A percentile compares a stretch with the other conserved stretches of the same genome.
Evolutionary conservation across 768 basidiomycete species (phyloP).

Genomic region (Lactifluus echinatus): DNA sequence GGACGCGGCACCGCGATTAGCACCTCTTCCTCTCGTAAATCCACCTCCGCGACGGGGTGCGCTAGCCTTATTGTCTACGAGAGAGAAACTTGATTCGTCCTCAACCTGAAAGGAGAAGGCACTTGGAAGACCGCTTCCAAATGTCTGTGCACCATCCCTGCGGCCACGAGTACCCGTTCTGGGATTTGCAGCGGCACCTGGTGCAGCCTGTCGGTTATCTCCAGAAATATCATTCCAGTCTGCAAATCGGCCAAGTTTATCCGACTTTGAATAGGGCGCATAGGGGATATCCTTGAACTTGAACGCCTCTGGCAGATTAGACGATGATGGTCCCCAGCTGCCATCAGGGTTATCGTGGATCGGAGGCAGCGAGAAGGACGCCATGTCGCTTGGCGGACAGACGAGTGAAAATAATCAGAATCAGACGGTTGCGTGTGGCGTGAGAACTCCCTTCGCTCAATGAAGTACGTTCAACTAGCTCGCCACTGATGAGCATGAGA

Average conservation of each 20-base stretch:
- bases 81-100: conserved; percentile 93
- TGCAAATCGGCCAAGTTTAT: conserved; percentile 95
- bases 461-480: conserved; percentile 72
- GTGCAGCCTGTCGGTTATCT: conserved; percentile 50
- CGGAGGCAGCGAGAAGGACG: conserved; percentile 77
- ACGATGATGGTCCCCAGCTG: conserved; percentile 83
- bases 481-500: too few species aligned
- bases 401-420: not conserved
- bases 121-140: conserved; percentile 82
- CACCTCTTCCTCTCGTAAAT: conserved; percentile 46
- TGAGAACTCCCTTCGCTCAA: too few species aligned
- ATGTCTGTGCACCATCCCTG: conserved; percentile 74
- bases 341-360: conserved; percentile 91
- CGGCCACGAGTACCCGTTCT: conserved; percentile 46
- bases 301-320: conserved; percentile 81
- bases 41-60: conserved; percentile 62
- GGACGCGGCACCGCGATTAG: conserved; percentile 30
- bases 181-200: conserved; percentile 36
- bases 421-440: conserved; percentile 10
- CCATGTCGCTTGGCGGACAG: conserved; percentile 34
- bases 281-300: conserved; percentile 99
- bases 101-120: conserved; percentile 97
- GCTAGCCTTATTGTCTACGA: conserved; percentile 83
- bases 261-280: conserved; percentile 96
- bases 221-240: conserved; percentile 86